Evolutionary conservation across 2,329 filamentous ascomycete species (phyloP).

Genomic region (Daldinia sp.): DNA sequence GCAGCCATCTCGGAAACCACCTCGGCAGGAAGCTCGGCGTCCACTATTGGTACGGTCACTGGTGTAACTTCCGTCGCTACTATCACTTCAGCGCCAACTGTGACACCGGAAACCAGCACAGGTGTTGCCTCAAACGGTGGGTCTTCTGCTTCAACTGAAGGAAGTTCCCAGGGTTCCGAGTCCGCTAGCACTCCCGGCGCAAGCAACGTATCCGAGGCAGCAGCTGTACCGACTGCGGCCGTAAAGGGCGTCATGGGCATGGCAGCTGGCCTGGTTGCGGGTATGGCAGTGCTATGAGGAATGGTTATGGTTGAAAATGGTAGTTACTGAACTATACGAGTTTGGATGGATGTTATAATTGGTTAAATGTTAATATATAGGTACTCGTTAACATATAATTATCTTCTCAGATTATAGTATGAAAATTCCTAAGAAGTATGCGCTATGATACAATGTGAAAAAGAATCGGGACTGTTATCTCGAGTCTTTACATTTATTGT

Average conservation of each 20-base stretch:
- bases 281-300: constrained; percentile 36
- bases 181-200: constrained; percentile 12
- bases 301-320: not conserved
- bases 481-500: no score
- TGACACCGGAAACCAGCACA: not conserved
- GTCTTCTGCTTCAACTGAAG: constrained; percentile 11
- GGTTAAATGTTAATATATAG: constrained; percentile 11
- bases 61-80: constrained; percentile 11
- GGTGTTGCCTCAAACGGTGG: not conserved
- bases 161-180: constrained; percentile 14
- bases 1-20: constrained; percentile 8
- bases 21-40: not conserved
- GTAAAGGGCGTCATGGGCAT: constrained; percentile 37
- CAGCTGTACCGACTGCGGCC: constrained; percentile 34
- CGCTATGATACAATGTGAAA: no score
- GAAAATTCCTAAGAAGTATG: no score
- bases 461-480: no score
- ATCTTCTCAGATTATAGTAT: no score
- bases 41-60: not conserved
- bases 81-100: constrained; percentile 2
- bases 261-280: constrained; percentile 34
- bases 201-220: constrained; percentile 31
- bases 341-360: not conserved
- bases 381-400: not conserved
- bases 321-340: not conserved